These are phyloP conservation scores for Saksenaea vasiformis DNA, from an alignment of 371 early-diverging fungal genomes.

Conservation along the genomic window DNA sequence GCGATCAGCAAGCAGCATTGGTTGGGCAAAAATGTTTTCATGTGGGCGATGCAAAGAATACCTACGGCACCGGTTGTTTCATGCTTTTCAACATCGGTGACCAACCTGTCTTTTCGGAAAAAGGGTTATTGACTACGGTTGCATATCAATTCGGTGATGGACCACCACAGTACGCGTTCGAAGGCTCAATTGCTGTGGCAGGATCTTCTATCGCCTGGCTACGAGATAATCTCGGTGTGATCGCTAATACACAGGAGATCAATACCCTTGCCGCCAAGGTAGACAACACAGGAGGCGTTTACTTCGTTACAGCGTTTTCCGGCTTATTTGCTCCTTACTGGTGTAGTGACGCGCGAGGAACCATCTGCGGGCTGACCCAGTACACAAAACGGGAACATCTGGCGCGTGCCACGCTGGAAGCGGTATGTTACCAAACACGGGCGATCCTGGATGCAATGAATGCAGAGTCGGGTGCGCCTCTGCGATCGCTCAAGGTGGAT, in stretches of 20 bases:
- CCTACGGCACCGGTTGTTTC: conserved; percentile 95
- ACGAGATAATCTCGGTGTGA: conserved; percentile 82
- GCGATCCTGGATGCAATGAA: conserved; percentile 91
- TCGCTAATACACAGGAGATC: conserved; percentile 72
- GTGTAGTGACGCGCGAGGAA: conserved; percentile 88
- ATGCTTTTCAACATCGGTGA: conserved; percentile 94
- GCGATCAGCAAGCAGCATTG: conserved; percentile 95
- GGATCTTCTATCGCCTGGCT: conserved; percentile 93
- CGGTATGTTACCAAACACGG: conserved; percentile 90
- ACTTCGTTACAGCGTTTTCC: conserved; percentile 93
- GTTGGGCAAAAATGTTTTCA: conserved; percentile 92
- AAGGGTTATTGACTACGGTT: conserved; percentile 91
- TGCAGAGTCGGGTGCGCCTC: conserved; percentile 66
- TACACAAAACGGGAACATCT: conserved; percentile 84
- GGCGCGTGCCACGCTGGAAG: conserved; percentile 85
- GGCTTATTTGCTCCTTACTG: conserved; percentile 95
- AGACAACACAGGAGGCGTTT: conserved; percentile 81
- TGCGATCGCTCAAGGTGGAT: conserved; percentile 81
- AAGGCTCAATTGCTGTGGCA: conserved; percentile 92
- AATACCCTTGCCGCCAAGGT: conserved; percentile 52
- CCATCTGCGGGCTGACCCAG: conserved; percentile 85
- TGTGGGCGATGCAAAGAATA: conserved; percentile 90
- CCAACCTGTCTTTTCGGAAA: conserved; percentile 71
- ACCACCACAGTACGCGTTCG: conserved; percentile 81
- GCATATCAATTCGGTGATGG: conserved; percentile 85